Conservation (phyloP, 1,284 basidiomycete species). For the Exobasidium cylindrosporum region DNA sequence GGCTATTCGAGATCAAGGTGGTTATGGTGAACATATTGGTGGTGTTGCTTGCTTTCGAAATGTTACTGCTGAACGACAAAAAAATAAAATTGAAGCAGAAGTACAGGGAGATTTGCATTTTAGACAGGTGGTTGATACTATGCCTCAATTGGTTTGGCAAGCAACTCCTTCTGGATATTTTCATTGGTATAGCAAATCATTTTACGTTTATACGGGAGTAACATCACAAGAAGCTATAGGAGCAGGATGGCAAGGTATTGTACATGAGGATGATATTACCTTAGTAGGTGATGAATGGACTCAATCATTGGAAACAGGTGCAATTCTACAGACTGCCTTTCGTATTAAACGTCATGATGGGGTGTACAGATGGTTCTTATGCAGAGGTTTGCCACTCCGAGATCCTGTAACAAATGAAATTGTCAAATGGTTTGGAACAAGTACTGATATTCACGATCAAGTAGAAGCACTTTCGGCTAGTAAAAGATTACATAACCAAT, state of each 20-base stretch:
- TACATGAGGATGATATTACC: slow-evolving; percentile 55
- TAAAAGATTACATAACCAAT: slow-evolving; percentile 38
- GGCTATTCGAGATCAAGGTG: slow-evolving; percentile 23
- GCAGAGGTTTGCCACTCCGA: slow-evolving; percentile 46
- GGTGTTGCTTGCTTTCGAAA: slow-evolving; percentile 37
- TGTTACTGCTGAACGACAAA: slow-evolving; percentile 28
- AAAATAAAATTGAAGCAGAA: slow-evolving; percentile 28
- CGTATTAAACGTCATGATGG: slow-evolving; percentile 47
- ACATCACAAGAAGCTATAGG: slow-evolving; percentile 37
- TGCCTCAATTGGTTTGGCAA: slow-evolving; percentile 54
- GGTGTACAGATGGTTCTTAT: slow-evolving; percentile 48
- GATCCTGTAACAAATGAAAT: slow-evolving; percentile 41
- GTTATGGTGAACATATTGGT: slow-evolving; percentile 34
- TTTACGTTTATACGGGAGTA: slow-evolving; percentile 53
- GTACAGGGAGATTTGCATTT: slow-evolving; percentile 39
- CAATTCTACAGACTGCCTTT: slow-evolving; percentile 53
- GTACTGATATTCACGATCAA: slow-evolving; percentile 46
- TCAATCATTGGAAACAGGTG: slow-evolving; percentile 53
- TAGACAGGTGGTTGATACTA: slow-evolving; percentile 39
- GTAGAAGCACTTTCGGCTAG: slow-evolving; percentile 45
- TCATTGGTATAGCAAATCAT: slow-evolving; percentile 27
- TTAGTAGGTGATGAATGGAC: slow-evolving; percentile 44
- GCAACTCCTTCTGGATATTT: slow-evolving; percentile 48
- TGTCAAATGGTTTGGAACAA: slow-evolving; percentile 52
- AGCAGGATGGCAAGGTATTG: slow-evolving; percentile 52